Conservation (phyloP, 1,284 basidiomycete genomes). For the Sphaerobolus stellatus region DNA sequence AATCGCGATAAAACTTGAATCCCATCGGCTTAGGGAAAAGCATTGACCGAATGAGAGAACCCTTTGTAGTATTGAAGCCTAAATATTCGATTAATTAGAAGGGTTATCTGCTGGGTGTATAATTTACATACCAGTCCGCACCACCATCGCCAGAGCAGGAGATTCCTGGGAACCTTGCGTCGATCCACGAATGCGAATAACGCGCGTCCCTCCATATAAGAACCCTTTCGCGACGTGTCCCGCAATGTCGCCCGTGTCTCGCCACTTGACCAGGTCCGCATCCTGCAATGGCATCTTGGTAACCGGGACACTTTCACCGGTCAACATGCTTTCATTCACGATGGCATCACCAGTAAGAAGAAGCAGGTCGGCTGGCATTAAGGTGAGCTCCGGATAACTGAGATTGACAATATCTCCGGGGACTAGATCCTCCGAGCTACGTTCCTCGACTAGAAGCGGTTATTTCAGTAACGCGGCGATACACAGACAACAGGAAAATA, state of each 20-base stretch:
- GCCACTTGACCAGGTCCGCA: constrained; percentile 69
- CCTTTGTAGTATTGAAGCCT: constrained; percentile 98
- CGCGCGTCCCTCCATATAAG: constrained; percentile 88
- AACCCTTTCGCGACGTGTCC: constrained; percentile 83
- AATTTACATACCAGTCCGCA: constrained; percentile 74
- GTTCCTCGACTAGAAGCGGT: constrained; percentile 56
- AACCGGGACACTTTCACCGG: constrained; percentile 93
- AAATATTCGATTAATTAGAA: constrained; percentile 6
- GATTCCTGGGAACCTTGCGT: constrained; percentile 53
- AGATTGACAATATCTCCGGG: constrained; percentile 94
- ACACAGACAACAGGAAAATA: constrained; percentile 17
- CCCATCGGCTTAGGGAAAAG: constrained; percentile 98
- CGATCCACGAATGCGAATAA: constrained; percentile 85
- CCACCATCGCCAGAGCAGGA: constrained; percentile 85
- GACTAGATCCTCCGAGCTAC: constrained; percentile 81
- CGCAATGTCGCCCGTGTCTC: constrained; percentile 63
- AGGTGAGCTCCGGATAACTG: constrained; percentile 69
- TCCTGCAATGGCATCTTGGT: constrained; percentile 81
- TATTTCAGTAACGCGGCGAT: constrained; percentile 8
- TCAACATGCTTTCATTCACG: constrained; percentile 98
- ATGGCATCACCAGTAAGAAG: constrained; percentile 95
- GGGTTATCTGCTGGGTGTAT: neutral
- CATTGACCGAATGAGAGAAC: constrained; percentile 95
- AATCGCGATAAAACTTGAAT: constrained; percentile 97
- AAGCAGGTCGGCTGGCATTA: constrained; percentile 90